Evolutionary conservation across 2,329 filamentous ascomycete genomes (phyloP), one percentile per base, ranked within the genome.

Genomic region (Xylaria digitata): DNA sequence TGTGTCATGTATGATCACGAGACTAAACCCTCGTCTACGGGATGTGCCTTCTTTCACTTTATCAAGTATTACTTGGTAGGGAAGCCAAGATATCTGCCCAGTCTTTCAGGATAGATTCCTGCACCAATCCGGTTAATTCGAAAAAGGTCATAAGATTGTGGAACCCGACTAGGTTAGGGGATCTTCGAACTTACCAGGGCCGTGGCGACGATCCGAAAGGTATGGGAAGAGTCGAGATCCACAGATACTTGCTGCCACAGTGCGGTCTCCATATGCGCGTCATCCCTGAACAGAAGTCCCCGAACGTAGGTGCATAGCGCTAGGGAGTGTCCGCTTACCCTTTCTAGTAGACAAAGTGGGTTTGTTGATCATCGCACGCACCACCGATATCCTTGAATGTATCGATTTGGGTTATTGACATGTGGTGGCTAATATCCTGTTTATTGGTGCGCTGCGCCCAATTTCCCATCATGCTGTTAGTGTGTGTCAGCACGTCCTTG

Each of bases 201-300:
- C 34, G 6, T 37, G 34, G 34, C 34, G 34, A 37, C 34, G 34
- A 37, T 37, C 34, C 11, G 11, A 37, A 37, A 11, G 50, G 32
- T 9, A 53, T 15, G n/a, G 9, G 15, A 40, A 48, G 17, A 21
- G 8, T 8, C 8, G 7, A 7, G 45, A 11, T 37, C 30, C 9
- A 37, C 30, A 53, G 17, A 37, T 53, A 53, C 50, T 37, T 53
- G 7, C 32, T 13, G 3, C 37, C 34, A 37, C 50, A 53, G 50
- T 53, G 30, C 50, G 50, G 34, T 37, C n/a, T 52, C 50, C 19
- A 7, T 11, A 19, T 21, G 50, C n/a, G 17, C 17, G n/a, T 37
- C 7, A 53, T 53, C 50, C 49, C 49, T 53, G 17, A 53, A 32
- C 17, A 40, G 50, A 34, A 9, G 17, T 53, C 50, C n/a, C 50